These are phyloP conservation scores for Ceratobasidium sp. DNA, from an alignment of 1,284 basidiomycete species.

Conservation along the genomic window DNA sequence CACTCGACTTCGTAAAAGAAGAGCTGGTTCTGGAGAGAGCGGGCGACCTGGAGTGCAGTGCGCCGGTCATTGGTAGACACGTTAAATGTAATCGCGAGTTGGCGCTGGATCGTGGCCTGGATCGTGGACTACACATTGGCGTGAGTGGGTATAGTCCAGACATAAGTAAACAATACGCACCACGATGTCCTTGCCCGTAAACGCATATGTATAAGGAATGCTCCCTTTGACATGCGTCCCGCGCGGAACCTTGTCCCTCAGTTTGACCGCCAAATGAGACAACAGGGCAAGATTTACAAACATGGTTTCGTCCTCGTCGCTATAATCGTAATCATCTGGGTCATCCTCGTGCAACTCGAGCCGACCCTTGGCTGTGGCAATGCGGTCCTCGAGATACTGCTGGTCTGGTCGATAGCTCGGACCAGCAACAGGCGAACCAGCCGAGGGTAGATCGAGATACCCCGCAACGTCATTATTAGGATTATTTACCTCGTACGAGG, in stretches of 20 bases:
- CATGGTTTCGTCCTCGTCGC: slow-evolving; percentile 75
- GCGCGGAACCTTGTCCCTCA: slow-evolving; percentile 86
- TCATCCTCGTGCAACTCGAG: slow-evolving; percentile 62
- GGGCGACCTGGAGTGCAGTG: slow-evolving; percentile 85
- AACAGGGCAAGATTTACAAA: slow-evolving; percentile 90
- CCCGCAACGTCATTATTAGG: slow-evolving; percentile 4
- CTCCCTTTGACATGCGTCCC: slow-evolving; percentile 91
- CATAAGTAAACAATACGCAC: slow-evolving; percentile 62
- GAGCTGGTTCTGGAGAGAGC: slow-evolving; percentile 88
- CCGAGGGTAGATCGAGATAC: slow-evolving; percentile 30
- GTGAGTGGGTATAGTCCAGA: slow-evolving; percentile 27
- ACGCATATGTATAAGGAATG: slow-evolving; percentile 85
- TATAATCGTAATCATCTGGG: slow-evolving; percentile 55
- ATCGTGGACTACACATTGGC: slow-evolving; percentile 72
- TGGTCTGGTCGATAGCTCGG: slow-evolving; percentile 55
- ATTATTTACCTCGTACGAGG: slow-evolving; percentile 14
- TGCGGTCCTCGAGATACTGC: slow-evolving; percentile 59
- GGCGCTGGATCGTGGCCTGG: slow-evolving; percentile 78
- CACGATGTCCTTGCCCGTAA: slow-evolving; percentile 92
- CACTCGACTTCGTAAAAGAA: slow-evolving; percentile 99
- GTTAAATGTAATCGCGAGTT: slow-evolving; percentile 74
- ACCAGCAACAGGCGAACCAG: slow-evolving; percentile 45
- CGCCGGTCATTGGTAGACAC: slow-evolving; percentile 76
- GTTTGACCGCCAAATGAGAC: slow-evolving; percentile 86
- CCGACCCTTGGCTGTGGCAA: slow-evolving; percentile 47